Percentiles rank a stretch among this genome's conserved stretches.
These are phyloP conservation scores for Gonium pectorale DNA, from an alignment of 139 green algal genomes.

Conservation along the genomic window DNA sequence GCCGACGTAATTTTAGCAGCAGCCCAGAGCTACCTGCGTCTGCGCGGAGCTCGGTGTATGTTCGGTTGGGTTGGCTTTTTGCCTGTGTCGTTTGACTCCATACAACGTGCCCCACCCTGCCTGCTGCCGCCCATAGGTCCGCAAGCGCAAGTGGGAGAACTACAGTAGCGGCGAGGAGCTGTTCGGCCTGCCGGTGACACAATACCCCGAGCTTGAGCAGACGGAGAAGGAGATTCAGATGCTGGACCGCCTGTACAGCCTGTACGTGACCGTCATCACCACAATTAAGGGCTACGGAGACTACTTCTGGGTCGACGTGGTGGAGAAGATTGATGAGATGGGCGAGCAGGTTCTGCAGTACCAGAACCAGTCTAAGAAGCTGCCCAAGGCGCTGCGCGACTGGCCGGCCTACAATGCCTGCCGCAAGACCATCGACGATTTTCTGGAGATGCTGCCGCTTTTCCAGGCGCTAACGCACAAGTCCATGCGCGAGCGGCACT, in stretches of 20 bases:
- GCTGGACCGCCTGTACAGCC: constrained; percentile 86
- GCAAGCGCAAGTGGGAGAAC: constrained; percentile 95
- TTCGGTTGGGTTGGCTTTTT: too few species aligned
- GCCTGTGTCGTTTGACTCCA: too few species aligned
- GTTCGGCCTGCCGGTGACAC: constrained; percentile 91
- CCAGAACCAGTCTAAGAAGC: constrained; percentile 84
- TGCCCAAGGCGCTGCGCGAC: constrained; percentile 91
- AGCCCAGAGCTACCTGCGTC: too few species aligned
- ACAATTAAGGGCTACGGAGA: constrained; percentile 92
- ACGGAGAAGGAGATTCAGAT: constrained; percentile 90
- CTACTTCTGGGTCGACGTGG: constrained; percentile 91
- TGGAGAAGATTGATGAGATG: constrained; percentile 92
- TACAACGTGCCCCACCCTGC: background rate
- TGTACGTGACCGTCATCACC: constrained; percentile 93
- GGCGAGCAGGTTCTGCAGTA: constrained; percentile 78
- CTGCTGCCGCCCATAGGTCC: constrained; percentile 62
- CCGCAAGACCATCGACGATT: constrained; percentile 90
- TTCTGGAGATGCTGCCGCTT: constrained; percentile 91
- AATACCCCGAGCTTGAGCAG: constrained; percentile 90
- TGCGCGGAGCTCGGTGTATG: too few species aligned
- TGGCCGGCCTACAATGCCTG: constrained; percentile 93
- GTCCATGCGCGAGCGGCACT: constrained; percentile 87
- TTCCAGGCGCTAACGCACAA: constrained; percentile 84
- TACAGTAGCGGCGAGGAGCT: constrained; percentile 91
- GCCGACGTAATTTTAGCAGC: too few species aligned